Percentiles rank a stretch among this genome's conserved stretches.
Evolutionary conservation across 768 basidiomycete species (phyloP).

Genomic region (Kwoniella shandongensis): DNA sequence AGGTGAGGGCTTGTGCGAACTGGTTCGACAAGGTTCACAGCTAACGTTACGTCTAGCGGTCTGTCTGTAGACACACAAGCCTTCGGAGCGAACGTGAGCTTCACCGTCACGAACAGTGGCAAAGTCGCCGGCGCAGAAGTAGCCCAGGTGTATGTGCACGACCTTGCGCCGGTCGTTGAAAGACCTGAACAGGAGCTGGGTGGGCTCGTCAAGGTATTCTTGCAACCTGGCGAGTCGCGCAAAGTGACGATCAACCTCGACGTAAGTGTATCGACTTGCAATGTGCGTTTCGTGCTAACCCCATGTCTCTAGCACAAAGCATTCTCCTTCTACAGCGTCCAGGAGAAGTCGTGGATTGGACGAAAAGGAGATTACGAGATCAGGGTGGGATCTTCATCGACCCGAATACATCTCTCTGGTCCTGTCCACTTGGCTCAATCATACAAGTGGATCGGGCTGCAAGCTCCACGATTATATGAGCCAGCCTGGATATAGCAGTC

Average conservation of each 20-base stretch:
- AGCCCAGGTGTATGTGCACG: constrained; percentile 65
- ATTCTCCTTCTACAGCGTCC: constrained; percentile 63
- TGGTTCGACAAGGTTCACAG: not conserved
- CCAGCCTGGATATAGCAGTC: constrained; percentile 1
- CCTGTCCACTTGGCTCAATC: constrained; percentile 16
- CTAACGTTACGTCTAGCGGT: too few species aligned
- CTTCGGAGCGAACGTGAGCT: constrained; percentile 46
- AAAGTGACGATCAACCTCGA: constrained; percentile 46
- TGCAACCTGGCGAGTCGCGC: constrained; percentile 50
- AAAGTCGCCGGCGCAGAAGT: constrained; percentile 62
- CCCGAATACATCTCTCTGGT: constrained; percentile 48
- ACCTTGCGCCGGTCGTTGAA: constrained; percentile 58
- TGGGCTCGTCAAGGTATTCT: constrained; percentile 55
- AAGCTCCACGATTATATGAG: constrained; percentile 16
- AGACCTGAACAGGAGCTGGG: constrained; percentile 65
- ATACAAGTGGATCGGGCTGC: constrained; percentile 37
- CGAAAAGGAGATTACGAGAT: constrained; percentile 59
- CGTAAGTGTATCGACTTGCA: constrained; percentile 29
- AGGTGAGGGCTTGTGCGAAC: constrained; percentile 18
- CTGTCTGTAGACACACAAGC: constrained; percentile 38
- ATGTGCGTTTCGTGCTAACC: not conserved
- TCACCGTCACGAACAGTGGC: constrained; percentile 63
- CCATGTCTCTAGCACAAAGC: constrained; percentile 46
- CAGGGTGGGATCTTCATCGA: constrained; percentile 58
- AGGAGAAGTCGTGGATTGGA: constrained; percentile 59